phyloP scores from a whole-genome alignment of 768 basidiomycete species.

The Paxillus ammoniavirescens region DNA sequence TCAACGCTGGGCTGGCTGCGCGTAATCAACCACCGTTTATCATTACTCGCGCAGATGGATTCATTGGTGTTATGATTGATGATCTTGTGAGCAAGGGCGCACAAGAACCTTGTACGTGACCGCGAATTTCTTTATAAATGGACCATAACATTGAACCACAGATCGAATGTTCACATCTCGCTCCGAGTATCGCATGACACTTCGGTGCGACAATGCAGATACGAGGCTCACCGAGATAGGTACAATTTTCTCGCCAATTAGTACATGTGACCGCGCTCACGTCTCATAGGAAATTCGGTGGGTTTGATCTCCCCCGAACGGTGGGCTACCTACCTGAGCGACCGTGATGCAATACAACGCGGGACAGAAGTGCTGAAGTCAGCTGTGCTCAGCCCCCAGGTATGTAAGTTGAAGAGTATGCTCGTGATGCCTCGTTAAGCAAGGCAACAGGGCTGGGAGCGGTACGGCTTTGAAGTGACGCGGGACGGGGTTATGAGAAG shows the following conservation, averaged over 20 bases:
- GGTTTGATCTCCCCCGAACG: conserved; percentile 45
- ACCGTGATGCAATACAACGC: conserved; percentile 33
- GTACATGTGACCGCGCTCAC: background rate
- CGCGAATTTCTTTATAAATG: background rate
- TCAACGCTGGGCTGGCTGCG: conserved; percentile 80
- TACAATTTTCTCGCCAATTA: conserved; percentile 17
- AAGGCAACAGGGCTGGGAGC: conserved; percentile 39
- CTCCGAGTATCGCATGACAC: conserved; percentile 86
- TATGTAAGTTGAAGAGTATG: conserved; percentile 6
- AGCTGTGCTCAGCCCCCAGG: conserved; percentile 41
- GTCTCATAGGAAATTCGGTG: conserved; percentile 32
- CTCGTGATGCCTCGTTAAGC: background rate
- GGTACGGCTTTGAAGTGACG: conserved; percentile 39
- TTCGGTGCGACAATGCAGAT: conserved; percentile 90
- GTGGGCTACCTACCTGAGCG: conserved; percentile 38
- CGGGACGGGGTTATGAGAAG: conserved; percentile 45
- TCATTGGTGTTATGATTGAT: conserved; percentile 89
- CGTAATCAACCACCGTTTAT: conserved; percentile 53
- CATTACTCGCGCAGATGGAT: conserved; percentile 82
- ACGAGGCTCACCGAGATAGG: conserved; percentile 77
- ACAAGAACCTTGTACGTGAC: conserved; percentile 77
- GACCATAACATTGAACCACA: conserved; percentile 26
- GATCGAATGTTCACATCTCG: conserved; percentile 94
- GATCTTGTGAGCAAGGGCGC: conserved; percentile 86
- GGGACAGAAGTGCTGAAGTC: conserved; percentile 36